These are phyloP conservation scores for Hypoxylon fuscum DNA, from an alignment of 495 filamentous ascomycete genomes.

Conservation along the genomic window DNA sequence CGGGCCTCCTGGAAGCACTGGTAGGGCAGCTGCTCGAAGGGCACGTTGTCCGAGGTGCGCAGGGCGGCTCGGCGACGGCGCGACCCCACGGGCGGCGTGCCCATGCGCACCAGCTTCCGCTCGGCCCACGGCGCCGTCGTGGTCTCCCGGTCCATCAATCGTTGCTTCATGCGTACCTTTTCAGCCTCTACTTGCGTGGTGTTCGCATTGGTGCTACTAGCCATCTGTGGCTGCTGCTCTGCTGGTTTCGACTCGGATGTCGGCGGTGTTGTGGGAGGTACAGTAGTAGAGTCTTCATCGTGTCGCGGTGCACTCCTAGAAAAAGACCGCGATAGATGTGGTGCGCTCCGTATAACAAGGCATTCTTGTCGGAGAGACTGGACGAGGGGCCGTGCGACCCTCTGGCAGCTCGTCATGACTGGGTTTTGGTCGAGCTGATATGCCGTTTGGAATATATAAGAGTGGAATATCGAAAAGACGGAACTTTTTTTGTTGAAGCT, in stretches of 20 bases:
- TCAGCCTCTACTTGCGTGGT: neutral
- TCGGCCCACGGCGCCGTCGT: constrained; percentile 62
- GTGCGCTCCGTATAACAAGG: constrained; percentile 42
- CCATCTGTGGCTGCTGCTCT: too few species aligned
- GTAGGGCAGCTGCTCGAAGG: constrained; percentile 92
- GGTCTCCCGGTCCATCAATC: constrained; percentile 45
- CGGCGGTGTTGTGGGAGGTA: constrained; percentile 41
- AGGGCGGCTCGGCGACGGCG: constrained; percentile 83
- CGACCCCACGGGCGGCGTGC: constrained; percentile 75
- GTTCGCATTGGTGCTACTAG: constrained; percentile 1
- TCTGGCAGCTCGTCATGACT: constrained; percentile 74
- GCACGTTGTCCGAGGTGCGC: constrained; percentile 72
- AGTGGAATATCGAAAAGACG: constrained; percentile 7
- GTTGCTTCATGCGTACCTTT: constrained; percentile 34
- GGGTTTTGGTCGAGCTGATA: constrained; percentile 6
- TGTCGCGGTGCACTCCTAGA: constrained; percentile 52
- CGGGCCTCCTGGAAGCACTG: constrained; percentile 98
- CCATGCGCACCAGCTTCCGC: constrained; percentile 63
- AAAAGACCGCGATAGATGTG: constrained; percentile 55
- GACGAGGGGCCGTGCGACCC: constrained; percentile 71
- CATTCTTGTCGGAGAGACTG: constrained; percentile 65
- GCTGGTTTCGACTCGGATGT: constrained; percentile 15
- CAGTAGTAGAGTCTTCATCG: constrained; percentile 49
- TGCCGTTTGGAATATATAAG: constrained; percentile 1
- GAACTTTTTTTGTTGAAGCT: constrained; percentile 39